Percentiles rank a stretch among this genome's conserved stretches.
Conservation (phyloP, 495 filamentous ascomycete species). For the Aspergillus mulundensis region DNA sequence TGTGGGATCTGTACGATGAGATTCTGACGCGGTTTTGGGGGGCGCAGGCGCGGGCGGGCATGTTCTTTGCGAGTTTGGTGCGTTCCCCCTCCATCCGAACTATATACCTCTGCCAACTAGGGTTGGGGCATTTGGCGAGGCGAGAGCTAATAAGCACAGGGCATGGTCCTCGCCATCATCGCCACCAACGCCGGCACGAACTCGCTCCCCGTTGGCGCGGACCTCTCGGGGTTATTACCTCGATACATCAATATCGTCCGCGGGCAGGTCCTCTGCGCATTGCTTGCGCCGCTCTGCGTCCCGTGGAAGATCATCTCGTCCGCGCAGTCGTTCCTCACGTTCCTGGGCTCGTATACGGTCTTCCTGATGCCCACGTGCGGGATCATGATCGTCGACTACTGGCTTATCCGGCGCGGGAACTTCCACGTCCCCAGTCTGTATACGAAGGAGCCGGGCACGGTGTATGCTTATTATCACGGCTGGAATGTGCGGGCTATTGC, state of each 20-base stretch:
- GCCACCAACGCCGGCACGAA: slow-evolving; percentile 52
- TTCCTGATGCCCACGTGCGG: slow-evolving; percentile 39
- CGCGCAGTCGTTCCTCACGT: slow-evolving; percentile 44
- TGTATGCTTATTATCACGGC: slow-evolving; percentile 14
- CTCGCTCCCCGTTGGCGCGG: slow-evolving; percentile 51
- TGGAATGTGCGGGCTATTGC: slow-evolving; percentile 15
- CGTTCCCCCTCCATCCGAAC: not conserved
- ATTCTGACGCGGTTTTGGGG: slow-evolving; percentile 24
- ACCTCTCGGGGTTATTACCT: slow-evolving; percentile 48
- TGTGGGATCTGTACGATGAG: slow-evolving; percentile 22
- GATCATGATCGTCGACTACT: slow-evolving; percentile 40
- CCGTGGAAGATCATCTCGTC: slow-evolving; percentile 32
- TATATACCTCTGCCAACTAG: no score
- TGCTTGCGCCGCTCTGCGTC: slow-evolving; percentile 44
- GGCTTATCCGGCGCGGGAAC: slow-evolving; percentile 28
- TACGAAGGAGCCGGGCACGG: not conserved
- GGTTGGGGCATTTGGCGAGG: no score
- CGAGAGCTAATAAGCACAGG: no score
- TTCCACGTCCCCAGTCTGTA: slow-evolving; percentile 15
- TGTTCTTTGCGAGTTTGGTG: slow-evolving; percentile 34
- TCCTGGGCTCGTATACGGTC: slow-evolving; percentile 44
- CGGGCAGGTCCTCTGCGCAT: slow-evolving; percentile 47
- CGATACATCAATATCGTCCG: slow-evolving; percentile 54
- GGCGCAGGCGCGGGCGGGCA: slow-evolving; percentile 36
- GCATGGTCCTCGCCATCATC: slow-evolving; percentile 28